Base-by-base conservation (phyloP, 495 filamentous ascomycete species). In the Penicillium herquei region DNA sequence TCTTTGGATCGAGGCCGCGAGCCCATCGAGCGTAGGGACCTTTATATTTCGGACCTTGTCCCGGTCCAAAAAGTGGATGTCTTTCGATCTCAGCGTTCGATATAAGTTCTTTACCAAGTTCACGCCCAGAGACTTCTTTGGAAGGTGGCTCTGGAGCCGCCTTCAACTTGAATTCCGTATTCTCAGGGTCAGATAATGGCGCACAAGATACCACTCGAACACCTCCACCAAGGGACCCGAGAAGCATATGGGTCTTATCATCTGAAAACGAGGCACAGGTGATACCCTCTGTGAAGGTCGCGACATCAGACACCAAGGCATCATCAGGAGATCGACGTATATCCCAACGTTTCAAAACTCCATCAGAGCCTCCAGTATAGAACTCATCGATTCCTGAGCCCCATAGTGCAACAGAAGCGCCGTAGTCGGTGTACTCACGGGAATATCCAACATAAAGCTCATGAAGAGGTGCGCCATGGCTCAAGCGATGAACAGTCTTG, bases 361-460 rank as follows among this genome's bases (percentile, higher is more conserved):
- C 93, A 64, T 98, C 94, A 0, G 91, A 94, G 3, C 87, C 87
- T 3, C 92, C 94, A n/a, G 89, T 96, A 62, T 92, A 96, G 43
- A 97, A 82, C 0, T 88, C 77, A 47, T 88, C 83, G 6, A 78
- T 70, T 0, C 79, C 79, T 3, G 78, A 76, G 2, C 88, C 92
- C 93, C 93, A 98, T 1, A 88, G 73, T 1, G 84, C 83, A 56
- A 94, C 87, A 35, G 87, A 87, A 5, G 96, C 86, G 0, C 94
- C 94, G 0, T 87, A 86, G 64, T 98, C 94, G 17, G 82, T 82
- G 5, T 77, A 59, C 58, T 95, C 91, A 16, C 84, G 73, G 17
- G 80, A 63, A 0, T 81, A 52, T 21, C 78, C 64, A 30, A 80
- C 81, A 33, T 82, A 72, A 1, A 85, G 72, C 18, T 86, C 84